Conservation (phyloP, 2,329 filamentous ascomycete species). For the Paradendryphiella salina region DNA sequence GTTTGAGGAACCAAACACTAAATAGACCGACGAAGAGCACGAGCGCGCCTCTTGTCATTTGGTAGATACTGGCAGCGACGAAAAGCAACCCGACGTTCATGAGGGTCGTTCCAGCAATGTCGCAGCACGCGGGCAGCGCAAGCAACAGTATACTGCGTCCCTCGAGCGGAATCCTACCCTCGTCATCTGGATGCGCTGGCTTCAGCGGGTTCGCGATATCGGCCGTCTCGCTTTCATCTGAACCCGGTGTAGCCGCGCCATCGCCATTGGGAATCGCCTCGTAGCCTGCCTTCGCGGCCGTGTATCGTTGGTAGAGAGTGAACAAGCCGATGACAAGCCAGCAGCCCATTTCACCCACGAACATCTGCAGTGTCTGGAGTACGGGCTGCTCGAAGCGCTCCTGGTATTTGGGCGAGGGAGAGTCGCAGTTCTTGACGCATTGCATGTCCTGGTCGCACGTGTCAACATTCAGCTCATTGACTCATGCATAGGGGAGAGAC, state of each 20-base stretch:
- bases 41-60: constrained; percentile 95
- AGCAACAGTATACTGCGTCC: constrained; percentile 75
- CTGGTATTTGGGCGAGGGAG: constrained; percentile 66
- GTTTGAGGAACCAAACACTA: constrained; percentile 85
- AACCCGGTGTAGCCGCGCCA: constrained; percentile 42
- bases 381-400: constrained; percentile 90
- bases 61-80: constrained; percentile 94
- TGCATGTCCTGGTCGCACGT: constrained; percentile 74
- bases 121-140: constrained; percentile 84
- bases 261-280: constrained; percentile 59
- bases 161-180: constrained; percentile 63
- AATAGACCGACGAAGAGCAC: constrained; percentile 96
- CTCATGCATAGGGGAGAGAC: constrained; percentile 14
- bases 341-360: constrained; percentile 92
- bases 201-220: constrained; percentile 58
- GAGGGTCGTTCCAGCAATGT: constrained; percentile 91
- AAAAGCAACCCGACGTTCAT: constrained; percentile 97
- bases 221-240: constrained; percentile 51
- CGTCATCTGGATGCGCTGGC: constrained; percentile 53
- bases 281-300: constrained; percentile 61
- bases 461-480: constrained; percentile 24
- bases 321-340: constrained; percentile 84
- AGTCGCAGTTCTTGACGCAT: constrained; percentile 88
- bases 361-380: constrained; percentile 96
- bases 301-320: constrained; percentile 65